Percentiles rank a stretch among this genome's conserved stretches.
These are phyloP conservation scores for Mucor racemosus DNA, from an alignment of 371 early-diverging fungal genomes.

Conservation along the genomic window DNA sequence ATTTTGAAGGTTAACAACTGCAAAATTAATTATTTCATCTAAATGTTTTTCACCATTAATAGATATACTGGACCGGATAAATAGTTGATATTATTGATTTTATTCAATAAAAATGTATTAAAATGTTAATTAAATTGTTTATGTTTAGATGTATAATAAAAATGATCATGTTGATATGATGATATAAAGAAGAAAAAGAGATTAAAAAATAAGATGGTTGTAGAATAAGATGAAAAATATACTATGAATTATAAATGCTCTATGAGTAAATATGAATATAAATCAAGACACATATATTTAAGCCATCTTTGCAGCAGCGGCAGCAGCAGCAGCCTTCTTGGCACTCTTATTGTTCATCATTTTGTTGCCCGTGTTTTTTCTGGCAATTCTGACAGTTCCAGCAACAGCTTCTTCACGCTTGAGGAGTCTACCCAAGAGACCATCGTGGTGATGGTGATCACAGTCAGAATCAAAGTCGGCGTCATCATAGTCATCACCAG, in stretches of 20 bases:
- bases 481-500: background rate
- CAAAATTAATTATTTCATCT: too few species aligned
- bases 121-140: background rate
- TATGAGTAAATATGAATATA: background rate
- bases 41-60: too few species aligned
- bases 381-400: constrained; percentile 4
- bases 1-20: too few species aligned
- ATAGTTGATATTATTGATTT: too few species aligned
- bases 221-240: background rate
- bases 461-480: background rate
- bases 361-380: background rate
- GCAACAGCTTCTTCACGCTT: constrained; percentile 7
- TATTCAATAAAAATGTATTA: too few species aligned
- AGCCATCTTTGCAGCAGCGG: constrained; percentile 1
- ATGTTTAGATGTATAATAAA: background rate
- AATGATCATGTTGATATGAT: background rate
- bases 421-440: background rate
- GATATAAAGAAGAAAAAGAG: background rate
- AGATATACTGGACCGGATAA: too few species aligned
- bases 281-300: background rate
- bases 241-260: constrained; percentile 4
- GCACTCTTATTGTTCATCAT: background rate
- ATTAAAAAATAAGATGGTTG: background rate
- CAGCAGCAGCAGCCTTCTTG: background rate
- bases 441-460: background rate